Percentiles rank a stretch among this genome's conserved stretches.
These are phyloP conservation scores for Malus orientalis DNA, from an alignment of 306 rosid species.

Conservation along the genomic window DNA sequence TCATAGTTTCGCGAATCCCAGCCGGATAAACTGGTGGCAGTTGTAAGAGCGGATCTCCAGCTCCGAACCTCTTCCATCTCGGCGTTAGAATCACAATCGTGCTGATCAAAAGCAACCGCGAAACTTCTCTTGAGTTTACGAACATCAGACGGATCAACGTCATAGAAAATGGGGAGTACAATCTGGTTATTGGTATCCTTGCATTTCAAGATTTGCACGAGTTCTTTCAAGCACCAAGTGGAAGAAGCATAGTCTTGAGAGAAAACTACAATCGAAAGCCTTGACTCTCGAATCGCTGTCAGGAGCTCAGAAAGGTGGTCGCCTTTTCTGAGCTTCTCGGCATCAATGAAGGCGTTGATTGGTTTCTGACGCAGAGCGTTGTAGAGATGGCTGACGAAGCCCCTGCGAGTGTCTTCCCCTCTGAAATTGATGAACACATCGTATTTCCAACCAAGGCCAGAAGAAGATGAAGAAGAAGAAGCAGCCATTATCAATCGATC, in stretches of 20 bases:
- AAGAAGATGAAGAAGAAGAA: neutral
- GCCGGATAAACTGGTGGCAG: neutral
- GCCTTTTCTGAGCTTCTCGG: too few species aligned
- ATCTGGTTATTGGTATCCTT: neutral
- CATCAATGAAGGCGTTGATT: too few species aligned
- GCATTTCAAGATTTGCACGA: neutral
- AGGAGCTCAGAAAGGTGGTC: too few species aligned
- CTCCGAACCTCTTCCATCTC: neutral
- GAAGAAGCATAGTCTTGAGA: neutral
- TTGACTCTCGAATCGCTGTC: neutral
- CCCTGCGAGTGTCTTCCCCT: neutral
- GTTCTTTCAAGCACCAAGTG: neutral
- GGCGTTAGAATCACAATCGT: too few species aligned
- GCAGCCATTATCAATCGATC: too few species aligned
- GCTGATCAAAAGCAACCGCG: neutral
- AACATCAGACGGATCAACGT: neutral
- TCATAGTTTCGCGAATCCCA: too few species aligned
- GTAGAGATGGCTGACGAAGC: too few species aligned
- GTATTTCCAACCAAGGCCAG: neutral
- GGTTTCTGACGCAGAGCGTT: too few species aligned
- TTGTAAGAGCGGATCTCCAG: neutral
- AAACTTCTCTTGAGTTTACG: neutral
- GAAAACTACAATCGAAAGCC: neutral
- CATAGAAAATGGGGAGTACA: neutral
- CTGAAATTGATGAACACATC: slow-evolving; percentile 8